phyloP scores from a whole-genome alignment of 2,329 filamentous ascomycete genomes.

The Claviceps pusilla region DNA sequence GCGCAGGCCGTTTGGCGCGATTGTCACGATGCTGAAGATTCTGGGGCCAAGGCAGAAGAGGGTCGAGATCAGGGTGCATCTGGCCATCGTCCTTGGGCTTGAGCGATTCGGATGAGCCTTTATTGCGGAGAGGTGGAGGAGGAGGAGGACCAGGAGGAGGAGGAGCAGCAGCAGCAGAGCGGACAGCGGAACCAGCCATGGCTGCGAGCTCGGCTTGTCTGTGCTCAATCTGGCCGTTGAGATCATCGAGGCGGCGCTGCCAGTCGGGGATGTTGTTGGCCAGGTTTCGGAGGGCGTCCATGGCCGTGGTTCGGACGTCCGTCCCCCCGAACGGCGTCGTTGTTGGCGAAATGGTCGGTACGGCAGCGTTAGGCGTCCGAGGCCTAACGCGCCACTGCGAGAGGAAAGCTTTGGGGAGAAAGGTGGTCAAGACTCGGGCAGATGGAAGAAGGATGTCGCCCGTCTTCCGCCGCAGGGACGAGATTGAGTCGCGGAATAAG shows the following conservation, averaged over 20 bases:
- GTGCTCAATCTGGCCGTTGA: conserved; percentile 44
- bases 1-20: conserved; percentile 3
- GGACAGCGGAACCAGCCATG: conserved; percentile 19
- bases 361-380: conserved; percentile 16
- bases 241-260: conserved; percentile 42
- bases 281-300: conserved; percentile 42
- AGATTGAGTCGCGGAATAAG: neutral
- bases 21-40: neutral
- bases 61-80: conserved; percentile 10
- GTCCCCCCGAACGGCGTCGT: conserved; percentile 13
- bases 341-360: conserved; percentile 11
- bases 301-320: conserved; percentile 24
- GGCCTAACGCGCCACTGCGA: conserved; percentile 16
- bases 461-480: neutral
- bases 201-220: conserved; percentile 46
- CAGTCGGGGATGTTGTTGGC: conserved; percentile 43
- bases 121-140: conserved; percentile 31
- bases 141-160: conserved; percentile 15
- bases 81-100: conserved; percentile 31
- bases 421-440: neutral
- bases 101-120: conserved; percentile 39
- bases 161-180: conserved; percentile 4
- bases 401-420: neutral
- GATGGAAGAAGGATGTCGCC: neutral
- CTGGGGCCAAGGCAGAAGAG: neutral